Evolutionary conservation across 176 grass and related monocot genomes (phyloP).

Genomic region (Paspalum notatum): DNA sequence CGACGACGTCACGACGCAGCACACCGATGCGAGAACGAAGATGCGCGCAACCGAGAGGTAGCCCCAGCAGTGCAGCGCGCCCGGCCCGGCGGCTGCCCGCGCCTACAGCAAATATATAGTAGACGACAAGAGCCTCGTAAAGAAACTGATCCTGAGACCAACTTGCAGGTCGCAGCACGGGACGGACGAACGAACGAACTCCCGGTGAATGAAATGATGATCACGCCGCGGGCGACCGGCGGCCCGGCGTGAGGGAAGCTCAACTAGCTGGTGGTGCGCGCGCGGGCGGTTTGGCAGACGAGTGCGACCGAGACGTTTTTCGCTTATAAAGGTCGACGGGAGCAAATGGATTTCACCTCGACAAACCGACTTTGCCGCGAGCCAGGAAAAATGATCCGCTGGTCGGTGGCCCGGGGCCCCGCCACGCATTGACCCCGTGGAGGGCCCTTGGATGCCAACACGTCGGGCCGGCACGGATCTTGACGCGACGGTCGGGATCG

Average conservation of each 20-base stretch:
- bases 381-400: constrained; percentile 27
- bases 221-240: constrained; percentile 37
- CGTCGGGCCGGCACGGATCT: constrained; percentile 32
- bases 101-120: constrained; percentile 21
- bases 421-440: constrained; percentile 37
- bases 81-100: constrained; percentile 28
- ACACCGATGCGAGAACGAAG: neutral
- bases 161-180: constrained; percentile 1
- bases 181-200: constrained; percentile 4
- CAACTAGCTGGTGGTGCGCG: neutral
- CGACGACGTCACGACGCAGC: neutral
- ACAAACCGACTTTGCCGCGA: neutral
- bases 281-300: constrained; percentile 32
- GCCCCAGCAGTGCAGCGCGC: neutral
- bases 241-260: constrained; percentile 1
- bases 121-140: constrained; percentile 16
- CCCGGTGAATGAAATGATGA: constrained; percentile 14
- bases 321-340: constrained; percentile 45
- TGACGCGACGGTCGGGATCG: neutral
- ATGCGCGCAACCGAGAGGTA: constrained; percentile 9
- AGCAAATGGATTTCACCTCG: neutral
- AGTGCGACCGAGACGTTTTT: neutral
- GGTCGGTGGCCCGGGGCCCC: constrained; percentile 36
- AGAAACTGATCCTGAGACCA: constrained; percentile 37
- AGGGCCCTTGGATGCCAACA: constrained; percentile 10